Conservation (phyloP, 129 eudicot genomes). For the carrot (Daucus carota) region DNA sequence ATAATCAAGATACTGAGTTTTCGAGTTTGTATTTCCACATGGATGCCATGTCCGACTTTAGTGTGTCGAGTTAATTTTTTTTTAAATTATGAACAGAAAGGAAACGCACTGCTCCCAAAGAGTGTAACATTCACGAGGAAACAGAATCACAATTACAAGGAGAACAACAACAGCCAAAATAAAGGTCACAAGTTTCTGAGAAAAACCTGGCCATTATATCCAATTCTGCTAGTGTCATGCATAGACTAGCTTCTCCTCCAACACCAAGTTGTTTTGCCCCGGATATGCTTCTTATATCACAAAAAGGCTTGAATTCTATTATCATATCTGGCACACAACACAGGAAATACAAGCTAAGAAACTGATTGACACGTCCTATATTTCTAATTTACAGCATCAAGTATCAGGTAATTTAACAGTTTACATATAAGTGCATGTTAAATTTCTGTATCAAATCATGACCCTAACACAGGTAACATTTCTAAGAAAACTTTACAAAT, state of each 20-base stretch:
- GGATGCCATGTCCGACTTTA: background rate
- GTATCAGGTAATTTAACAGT: background rate
- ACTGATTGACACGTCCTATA: background rate
- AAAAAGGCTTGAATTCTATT: background rate
- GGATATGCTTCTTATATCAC: background rate
- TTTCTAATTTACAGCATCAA: background rate
- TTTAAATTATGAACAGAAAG: background rate
- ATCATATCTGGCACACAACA: background rate
- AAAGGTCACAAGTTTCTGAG: background rate
- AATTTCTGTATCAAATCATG: background rate
- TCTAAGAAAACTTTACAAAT: background rate
- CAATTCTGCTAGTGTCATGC: background rate
- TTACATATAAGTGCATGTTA: background rate
- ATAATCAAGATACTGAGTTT: background rate
- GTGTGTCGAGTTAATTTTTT: too few species aligned
- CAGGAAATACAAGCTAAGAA: background rate
- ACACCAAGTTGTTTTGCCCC: background rate
- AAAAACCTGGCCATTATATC: background rate
- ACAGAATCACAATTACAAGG: background rate
- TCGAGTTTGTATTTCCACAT: background rate
- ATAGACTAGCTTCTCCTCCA: background rate
- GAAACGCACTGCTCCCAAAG: background rate
- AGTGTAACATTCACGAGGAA: background rate
- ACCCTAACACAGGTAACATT: background rate
- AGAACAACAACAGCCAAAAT: background rate